Evolutionary conservation across 805 yeast species (phyloP), one percentile per base, ranked within the genome.

Genomic region (Kodamaea restingae): DNA sequence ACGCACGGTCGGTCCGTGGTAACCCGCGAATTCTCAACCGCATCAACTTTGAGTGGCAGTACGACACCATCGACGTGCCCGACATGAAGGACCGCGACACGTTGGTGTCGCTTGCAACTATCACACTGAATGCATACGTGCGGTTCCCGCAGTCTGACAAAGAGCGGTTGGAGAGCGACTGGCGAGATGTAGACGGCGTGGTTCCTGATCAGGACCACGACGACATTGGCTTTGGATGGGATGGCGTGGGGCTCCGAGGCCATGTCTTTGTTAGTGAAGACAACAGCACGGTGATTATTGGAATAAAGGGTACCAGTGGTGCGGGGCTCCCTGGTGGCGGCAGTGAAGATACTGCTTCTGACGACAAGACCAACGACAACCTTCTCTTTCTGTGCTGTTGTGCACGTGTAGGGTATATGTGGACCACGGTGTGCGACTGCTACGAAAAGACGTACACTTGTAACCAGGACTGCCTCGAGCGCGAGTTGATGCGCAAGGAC

Each of bases 341-440:
- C 7, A 50, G 56, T 17, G 70, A 67, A 1, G 96, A 84, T 36
- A 91, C 98, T 0, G 81, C 84, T 0, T 77, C 72, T 0, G 80
- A 78, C 43, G 98, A 93, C 57, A 88, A 86, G 58, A 60, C 73
- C 20, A 93, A 91, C 57, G 98, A 93, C 58, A 93, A 93, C 54
- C 55, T 91, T 41, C 63, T 93, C 25, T 93, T 93, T 57, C 85
- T 95, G 8, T 93, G 98, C 60, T 93, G 98, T 59, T 93, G 98
- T 64, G 98, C 96, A 0, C 73, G 97, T 27, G 83, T 91, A 1
- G 78, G 93, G 27, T 88, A 88, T 48, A 62, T 87, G 61, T 93
- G 98, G 98, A 78, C 83, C 6, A 84, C 97, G 0, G 98, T 88
- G 1, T 93, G 98, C 63, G 96, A 88, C 59, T 93, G 98, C 57